Conservation (phyloP, 75 land plant genomes). For the Azolla pinnata region DNA sequence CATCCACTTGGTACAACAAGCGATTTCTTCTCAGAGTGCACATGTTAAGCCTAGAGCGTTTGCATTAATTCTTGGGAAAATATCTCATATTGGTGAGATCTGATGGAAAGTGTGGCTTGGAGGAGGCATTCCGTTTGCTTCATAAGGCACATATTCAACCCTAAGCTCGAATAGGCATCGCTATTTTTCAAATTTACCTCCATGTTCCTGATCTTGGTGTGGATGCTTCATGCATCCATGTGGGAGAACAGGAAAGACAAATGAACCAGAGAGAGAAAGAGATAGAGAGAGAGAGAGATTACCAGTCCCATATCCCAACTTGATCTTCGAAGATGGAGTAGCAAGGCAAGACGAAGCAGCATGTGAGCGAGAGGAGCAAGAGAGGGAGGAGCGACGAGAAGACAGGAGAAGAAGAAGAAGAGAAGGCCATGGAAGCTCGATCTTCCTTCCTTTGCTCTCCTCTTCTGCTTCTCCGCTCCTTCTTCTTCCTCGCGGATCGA, state of each 20-base stretch:
- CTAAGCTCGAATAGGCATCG: background rate
- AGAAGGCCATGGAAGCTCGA: no score
- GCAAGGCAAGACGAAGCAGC: slow-evolving; percentile 2
- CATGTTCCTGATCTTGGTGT: background rate
- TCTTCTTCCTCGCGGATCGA: no score
- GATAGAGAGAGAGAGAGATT: background rate
- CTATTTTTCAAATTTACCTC: background rate
- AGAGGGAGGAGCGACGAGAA: no score
- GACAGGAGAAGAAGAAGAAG: no score
- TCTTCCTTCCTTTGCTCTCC: no score
- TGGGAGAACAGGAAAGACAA: background rate
- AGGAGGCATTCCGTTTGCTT: no score
- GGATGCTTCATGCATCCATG: background rate
- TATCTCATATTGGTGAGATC: background rate
- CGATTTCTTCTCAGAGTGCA: no score
- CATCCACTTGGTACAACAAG: no score
- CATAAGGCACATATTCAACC: background rate
- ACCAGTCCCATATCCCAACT: slow-evolving; percentile 37
- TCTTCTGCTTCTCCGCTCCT: no score
- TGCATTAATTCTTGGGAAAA: background rate
- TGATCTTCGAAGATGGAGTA: slow-evolving; percentile 32
- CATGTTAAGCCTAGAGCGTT: background rate
- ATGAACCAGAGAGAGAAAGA: background rate
- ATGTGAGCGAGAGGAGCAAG: no score
- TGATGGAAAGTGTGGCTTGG: background rate